Conservation (phyloP, 2,329 filamentous ascomycete genomes). For the Cordyceps militaris region DNA sequence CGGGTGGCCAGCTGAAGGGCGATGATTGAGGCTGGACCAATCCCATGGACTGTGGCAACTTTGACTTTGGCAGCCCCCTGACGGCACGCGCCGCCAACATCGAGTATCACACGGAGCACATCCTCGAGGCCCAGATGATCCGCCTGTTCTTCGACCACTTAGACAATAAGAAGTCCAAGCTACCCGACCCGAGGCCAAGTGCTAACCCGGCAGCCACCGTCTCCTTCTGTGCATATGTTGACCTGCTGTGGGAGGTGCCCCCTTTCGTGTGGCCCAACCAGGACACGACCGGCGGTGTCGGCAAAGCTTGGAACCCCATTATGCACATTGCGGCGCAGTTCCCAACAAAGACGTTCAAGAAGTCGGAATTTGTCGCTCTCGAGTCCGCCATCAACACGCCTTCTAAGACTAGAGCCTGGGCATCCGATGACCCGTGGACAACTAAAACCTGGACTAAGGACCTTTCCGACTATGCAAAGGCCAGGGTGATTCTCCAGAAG, state of each 20-base stretch:
- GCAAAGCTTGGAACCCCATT: too few species aligned
- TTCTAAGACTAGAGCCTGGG: not conserved
- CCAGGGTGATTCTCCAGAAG: not conserved
- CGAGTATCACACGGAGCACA: slow-evolving; percentile 15
- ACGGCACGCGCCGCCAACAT: not conserved
- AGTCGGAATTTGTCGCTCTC: not conserved
- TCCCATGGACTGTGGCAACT: slow-evolving; percentile 7
- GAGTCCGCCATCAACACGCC: not conserved
- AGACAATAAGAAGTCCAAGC: not conserved
- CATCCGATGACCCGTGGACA: too few species aligned
- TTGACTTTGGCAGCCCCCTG: slow-evolving; percentile 5
- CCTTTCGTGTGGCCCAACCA: too few species aligned
- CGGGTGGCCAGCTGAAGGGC: too few species aligned
- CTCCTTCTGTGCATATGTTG: not conserved
- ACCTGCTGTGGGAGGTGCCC: not conserved
- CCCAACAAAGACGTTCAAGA: not conserved
- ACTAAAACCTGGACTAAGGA: too few species aligned
- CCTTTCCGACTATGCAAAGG: not conserved
- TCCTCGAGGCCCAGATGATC: slow-evolving; percentile 17
- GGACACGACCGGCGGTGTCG: too few species aligned
- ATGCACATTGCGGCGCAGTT: not conserved
- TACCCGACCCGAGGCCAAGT: not conserved
- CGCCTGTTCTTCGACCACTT: slow-evolving; percentile 14
- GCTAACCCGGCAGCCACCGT: not conserved
- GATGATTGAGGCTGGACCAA: not conserved